Percentiles rank a stretch among this genome's conserved stretches.
phyloP scores from a whole-genome alignment of 1,139 yeast species.

The Yamadazyma siamensis region DNA sequence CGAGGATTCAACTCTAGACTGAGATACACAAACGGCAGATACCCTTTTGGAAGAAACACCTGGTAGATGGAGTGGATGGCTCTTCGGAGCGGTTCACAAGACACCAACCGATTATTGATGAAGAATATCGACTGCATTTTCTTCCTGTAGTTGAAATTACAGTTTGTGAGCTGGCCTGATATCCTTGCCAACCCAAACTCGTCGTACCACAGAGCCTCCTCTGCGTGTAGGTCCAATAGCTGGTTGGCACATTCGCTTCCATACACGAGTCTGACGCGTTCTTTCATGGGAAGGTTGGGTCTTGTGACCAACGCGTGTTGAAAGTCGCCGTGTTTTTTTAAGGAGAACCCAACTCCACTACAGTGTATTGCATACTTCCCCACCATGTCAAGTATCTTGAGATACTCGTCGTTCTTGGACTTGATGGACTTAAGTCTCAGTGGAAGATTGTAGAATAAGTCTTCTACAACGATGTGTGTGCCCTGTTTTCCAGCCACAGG shows the following conservation, averaged over 20 bases:
- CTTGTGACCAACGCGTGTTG: slow-evolving; percentile 56
- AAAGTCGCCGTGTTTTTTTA: slow-evolving; percentile 73
- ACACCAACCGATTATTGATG: slow-evolving; percentile 78
- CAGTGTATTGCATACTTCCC: slow-evolving; percentile 83
- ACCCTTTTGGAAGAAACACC: slow-evolving; percentile 74
- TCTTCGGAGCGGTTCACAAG: slow-evolving; percentile 75
- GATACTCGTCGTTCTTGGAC: slow-evolving; percentile 70
- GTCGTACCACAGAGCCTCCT: slow-evolving; percentile 13
- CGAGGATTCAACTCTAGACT: slow-evolving; percentile 62
- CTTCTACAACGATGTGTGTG: slow-evolving; percentile 82
- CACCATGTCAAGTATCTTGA: slow-evolving; percentile 75
- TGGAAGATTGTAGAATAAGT: slow-evolving; percentile 85
- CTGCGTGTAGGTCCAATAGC: slow-evolving; percentile 43
- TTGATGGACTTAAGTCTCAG: slow-evolving; percentile 67
- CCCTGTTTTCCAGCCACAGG: slow-evolving; percentile 89
- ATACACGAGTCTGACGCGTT: slow-evolving; percentile 69
- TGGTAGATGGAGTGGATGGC: slow-evolving; percentile 65
- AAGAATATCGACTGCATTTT: slow-evolving; percentile 69
- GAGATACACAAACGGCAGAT: slow-evolving; percentile 73
- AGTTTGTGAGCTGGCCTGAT: slow-evolving; percentile 64
- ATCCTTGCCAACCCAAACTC: slow-evolving; percentile 49
- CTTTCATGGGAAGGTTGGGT: slow-evolving; percentile 45
- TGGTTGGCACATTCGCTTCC: slow-evolving; percentile 72
- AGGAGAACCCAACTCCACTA: slow-evolving; percentile 64
- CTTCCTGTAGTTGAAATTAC: slow-evolving; percentile 71